phyloP scores from a whole-genome alignment of 75 land plant species.

The Sequoia sempervirens region DNA sequence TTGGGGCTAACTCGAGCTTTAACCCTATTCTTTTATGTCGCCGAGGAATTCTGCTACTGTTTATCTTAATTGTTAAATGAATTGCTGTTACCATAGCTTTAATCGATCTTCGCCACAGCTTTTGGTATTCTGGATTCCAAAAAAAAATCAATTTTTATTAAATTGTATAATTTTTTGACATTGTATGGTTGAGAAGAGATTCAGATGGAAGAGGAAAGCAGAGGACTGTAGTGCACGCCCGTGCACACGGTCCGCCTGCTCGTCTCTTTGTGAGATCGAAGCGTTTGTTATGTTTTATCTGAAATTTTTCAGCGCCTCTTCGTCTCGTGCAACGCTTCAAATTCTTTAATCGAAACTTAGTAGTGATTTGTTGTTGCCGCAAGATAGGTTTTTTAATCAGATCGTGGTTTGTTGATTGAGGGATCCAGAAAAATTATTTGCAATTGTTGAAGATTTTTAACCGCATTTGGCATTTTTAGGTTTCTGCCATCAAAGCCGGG shows the following conservation, averaged over 20 bases:
- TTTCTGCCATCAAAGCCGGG: not conserved
- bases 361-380: not conserved
- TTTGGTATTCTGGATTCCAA: not conserved
- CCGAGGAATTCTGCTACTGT: not conserved
- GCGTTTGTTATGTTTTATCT: not conserved
- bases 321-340: no score
- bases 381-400: not conserved
- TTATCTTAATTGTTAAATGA: not conserved
- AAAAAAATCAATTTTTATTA: not conserved
- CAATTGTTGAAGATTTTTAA: not conserved
- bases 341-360: not conserved
- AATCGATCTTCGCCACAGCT: not conserved
- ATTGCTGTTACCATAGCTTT: not conserved
- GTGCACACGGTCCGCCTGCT: slow-evolving; percentile 8
- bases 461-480: not conserved
- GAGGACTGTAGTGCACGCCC: slow-evolving; percentile 7
- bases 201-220: not conserved
- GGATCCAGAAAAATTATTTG: not conserved
- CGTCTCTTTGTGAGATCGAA: not conserved
- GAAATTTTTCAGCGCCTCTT: not conserved
- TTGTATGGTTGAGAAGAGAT: not conserved
- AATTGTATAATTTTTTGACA: not conserved
- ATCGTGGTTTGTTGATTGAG: not conserved
- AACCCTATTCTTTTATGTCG: not conserved
- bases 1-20: not conserved